Conservation (phyloP, 169 alveolate species). For the Cryptosporidium baileyi region DNA sequence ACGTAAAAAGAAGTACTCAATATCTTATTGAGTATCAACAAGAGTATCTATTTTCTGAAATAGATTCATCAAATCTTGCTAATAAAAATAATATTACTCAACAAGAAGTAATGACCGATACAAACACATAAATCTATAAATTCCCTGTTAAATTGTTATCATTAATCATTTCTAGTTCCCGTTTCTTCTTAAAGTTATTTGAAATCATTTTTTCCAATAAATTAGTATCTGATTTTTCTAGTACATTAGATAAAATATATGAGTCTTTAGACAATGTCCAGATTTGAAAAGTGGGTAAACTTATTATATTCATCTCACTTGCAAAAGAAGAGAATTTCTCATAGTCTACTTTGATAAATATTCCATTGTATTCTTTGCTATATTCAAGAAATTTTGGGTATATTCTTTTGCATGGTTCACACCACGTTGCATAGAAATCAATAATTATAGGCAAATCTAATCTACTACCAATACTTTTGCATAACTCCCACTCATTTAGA, state of each 20-base stretch:
- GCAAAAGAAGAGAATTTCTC: background rate
- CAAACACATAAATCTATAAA: too few relatives aligned
- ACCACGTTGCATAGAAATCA: constrained; percentile 58
- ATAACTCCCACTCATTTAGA: constrained; percentile 25
- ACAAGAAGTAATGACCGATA: too few relatives aligned
- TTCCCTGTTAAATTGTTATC: too few relatives aligned
- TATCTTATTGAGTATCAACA: constrained; percentile 82
- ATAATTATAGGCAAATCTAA: constrained; percentile 23
- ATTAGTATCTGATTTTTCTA: constrained; percentile 19
- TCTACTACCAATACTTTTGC: constrained; percentile 17
- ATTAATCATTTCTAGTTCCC: too few relatives aligned
- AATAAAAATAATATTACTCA: too few relatives aligned
- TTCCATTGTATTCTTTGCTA: constrained; percentile 23
- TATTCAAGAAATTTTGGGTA: background rate
- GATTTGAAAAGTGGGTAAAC: constrained; percentile 58
- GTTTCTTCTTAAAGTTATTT: too few relatives aligned
- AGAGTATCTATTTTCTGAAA: constrained; percentile 56
- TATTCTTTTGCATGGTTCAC: constrained; percentile 53
- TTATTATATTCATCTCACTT: background rate
- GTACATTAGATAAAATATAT: background rate
- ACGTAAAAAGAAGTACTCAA: constrained; percentile 94
- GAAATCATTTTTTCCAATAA: constrained; percentile 7
- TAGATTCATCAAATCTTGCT: background rate
- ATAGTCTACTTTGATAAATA: constrained; percentile 13
- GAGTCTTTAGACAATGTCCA: constrained; percentile 6